Evolutionary conservation across 23 red algal genomes (phyloP), one percentile per base, ranked within the genome.

Genomic region (Chondrus crispus): DNA sequence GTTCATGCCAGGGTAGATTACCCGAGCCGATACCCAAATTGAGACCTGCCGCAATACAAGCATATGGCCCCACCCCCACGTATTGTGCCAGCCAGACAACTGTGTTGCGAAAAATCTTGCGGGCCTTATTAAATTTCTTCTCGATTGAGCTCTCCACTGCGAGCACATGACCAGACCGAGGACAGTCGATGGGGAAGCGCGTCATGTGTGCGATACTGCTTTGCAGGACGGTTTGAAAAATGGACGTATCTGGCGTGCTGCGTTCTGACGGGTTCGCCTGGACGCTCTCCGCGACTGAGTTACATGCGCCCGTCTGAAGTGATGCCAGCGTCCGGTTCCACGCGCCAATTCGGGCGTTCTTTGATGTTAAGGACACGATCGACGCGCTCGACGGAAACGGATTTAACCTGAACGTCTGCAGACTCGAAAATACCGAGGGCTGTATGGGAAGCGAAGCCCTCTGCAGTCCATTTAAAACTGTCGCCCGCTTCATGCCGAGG

Each of bases 351-450:
- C 35, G 57, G 20, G 11, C 74, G 68, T 64, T 94, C 92, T 22
- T 72, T 54, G 12, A 94, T 57, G 40, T 81, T 66, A 6, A 94
- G 44, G n/a, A 74, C 68, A 46, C 87, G 80, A 40, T 55, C 55
- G 11, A 94, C 82, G 19, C 26, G 78, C 3, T 86, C 36, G 40
- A 76, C 47, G 49, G 79, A 33, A 11, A 82, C 38, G 3, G 72
- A 37, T 29, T 80, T 55, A 10, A 94, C 82, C 44, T 88, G 70
- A 24, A 75, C 81, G n/a, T 94, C 74, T 39, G 79, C 89, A 38
- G 55, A 92, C 2, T 94, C 92, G 51, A 94, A 94, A 33, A 94
- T 66, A 48, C 92, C 92, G 5, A 94, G 75, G n/a, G 81, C 81
- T 70, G 79, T 73, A 11, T 88, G 83, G 3, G 53, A 66, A 44